Percentiles rank a stretch among this genome's conserved stretches.
phyloP scores from a whole-genome alignment of 2,329 filamentous ascomycete genomes.

The Xylariaceae sp. region DNA sequence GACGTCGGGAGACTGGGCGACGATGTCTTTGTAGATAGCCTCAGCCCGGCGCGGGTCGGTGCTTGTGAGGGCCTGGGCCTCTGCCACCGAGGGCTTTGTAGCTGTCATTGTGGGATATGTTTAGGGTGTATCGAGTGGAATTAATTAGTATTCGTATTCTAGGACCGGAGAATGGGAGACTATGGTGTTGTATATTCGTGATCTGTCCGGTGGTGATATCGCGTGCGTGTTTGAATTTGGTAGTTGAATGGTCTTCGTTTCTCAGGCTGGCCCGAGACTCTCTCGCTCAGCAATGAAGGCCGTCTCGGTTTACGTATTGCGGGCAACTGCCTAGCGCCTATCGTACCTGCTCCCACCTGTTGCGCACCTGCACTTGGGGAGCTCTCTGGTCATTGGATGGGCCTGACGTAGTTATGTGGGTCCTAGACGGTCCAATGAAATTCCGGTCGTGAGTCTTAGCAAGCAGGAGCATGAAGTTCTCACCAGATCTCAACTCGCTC shows the following conservation, averaged over 20 bases:
- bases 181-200: background rate
- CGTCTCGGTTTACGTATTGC: background rate
- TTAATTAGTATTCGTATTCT: background rate
- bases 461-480: background rate
- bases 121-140: background rate
- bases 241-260: background rate
- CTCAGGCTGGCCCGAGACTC: background rate
- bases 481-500: background rate
- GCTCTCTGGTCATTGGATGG: background rate
- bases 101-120: constrained; percentile 25
- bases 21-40: constrained; percentile 80
- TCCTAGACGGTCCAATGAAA: background rate
- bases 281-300: background rate
- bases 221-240: background rate
- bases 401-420: background rate
- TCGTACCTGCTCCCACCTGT: background rate
- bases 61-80: constrained; percentile 81
- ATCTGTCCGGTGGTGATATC: background rate
- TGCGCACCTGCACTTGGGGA: background rate
- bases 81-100: constrained; percentile 55
- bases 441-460: background rate
- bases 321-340: background rate
- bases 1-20: constrained; percentile 76
- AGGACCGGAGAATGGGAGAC: background rate
- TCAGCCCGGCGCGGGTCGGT: constrained; percentile 79